These are phyloP conservation scores for Murraya koenigii DNA, from an alignment of 345 rosid genomes.

Conservation along the genomic window DNA sequence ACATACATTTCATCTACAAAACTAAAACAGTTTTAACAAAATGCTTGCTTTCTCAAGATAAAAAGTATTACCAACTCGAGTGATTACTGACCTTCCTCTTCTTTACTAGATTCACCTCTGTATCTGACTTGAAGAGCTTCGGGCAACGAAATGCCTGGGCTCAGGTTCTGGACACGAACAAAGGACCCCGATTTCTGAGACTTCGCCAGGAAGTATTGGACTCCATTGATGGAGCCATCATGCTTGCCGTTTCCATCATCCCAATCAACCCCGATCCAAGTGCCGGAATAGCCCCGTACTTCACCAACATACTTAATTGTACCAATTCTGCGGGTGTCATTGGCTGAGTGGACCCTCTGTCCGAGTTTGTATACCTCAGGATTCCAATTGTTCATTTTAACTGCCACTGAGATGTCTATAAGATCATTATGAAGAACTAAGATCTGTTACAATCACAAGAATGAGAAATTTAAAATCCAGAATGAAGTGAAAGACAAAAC, in stretches of 20 bases:
- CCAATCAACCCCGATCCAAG: conserved; percentile 90
- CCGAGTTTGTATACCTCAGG: conserved; percentile 41
- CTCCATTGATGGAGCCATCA: conserved; percentile 73
- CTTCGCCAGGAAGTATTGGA: conserved; percentile 61
- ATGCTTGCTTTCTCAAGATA: background rate
- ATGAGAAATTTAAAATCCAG: no score
- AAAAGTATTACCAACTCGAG: no score
- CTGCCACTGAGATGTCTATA: background rate
- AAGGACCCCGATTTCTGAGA: conserved; percentile 67
- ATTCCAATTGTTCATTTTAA: background rate
- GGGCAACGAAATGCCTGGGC: conserved; percentile 57
- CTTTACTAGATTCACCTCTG: conserved; percentile 49
- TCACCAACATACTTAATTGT: conserved; percentile 66
- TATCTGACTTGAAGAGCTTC: conserved; percentile 76
- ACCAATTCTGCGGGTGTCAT: conserved; percentile 68
- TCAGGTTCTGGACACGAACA: conserved; percentile 61
- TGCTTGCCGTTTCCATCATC: conserved; percentile 77
- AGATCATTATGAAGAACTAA: no score
- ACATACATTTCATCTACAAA: conserved; percentile 93
- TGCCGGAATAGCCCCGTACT: conserved; percentile 62
- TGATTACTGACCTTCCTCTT: conserved; percentile 64
- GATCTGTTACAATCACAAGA: no score
- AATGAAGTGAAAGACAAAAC: no score
- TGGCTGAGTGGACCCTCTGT: conserved; percentile 67
- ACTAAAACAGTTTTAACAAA: background rate